Conservation (phyloP, 768 basidiomycete genomes). For the Rhodotorula taiwanensis region DNA sequence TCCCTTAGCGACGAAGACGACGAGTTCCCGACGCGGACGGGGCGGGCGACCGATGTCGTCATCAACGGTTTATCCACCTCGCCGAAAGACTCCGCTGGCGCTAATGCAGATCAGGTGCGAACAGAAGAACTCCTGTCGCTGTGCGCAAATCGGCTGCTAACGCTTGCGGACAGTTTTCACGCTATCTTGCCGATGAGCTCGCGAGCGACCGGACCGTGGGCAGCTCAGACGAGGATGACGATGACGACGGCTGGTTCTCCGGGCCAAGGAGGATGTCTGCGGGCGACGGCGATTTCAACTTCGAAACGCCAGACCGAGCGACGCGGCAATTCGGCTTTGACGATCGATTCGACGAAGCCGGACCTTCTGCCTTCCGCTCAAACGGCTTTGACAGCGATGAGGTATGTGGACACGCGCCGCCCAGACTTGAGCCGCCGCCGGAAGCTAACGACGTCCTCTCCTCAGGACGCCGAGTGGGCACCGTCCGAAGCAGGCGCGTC, state of each 20-base stretch:
- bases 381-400: conserved; percentile 7
- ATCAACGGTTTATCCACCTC: too few relatives aligned
- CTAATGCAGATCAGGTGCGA: too few relatives aligned
- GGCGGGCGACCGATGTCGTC: conserved; percentile 17
- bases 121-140: too few relatives aligned
- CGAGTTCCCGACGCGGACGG: conserved; percentile 34
- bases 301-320: conserved; percentile 4
- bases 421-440: too few relatives aligned
- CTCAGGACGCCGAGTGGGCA: conserved; percentile 33
- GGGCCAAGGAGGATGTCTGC: conserved; percentile 18
- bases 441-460: background rate
- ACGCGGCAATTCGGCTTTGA: conserved; percentile 35
- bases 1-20: conserved; percentile 38
- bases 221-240: conserved; percentile 40
- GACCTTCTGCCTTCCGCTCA: conserved; percentile 5
- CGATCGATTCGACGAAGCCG: conserved; percentile 30
- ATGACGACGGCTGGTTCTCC: conserved; percentile 33
- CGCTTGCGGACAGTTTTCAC: conserved; percentile 57
- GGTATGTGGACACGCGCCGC: background rate
- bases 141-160: conserved; percentile 12
- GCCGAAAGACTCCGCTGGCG: too few relatives aligned
- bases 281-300: conserved; percentile 28
- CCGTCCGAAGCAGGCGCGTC: conserved; percentile 7
- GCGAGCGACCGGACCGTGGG: conserved; percentile 47
- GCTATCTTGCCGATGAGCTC: conserved; percentile 70